Evolutionary conservation across 208 protist species (phyloP).

Genomic region (Strigomonas culicis): DNA sequence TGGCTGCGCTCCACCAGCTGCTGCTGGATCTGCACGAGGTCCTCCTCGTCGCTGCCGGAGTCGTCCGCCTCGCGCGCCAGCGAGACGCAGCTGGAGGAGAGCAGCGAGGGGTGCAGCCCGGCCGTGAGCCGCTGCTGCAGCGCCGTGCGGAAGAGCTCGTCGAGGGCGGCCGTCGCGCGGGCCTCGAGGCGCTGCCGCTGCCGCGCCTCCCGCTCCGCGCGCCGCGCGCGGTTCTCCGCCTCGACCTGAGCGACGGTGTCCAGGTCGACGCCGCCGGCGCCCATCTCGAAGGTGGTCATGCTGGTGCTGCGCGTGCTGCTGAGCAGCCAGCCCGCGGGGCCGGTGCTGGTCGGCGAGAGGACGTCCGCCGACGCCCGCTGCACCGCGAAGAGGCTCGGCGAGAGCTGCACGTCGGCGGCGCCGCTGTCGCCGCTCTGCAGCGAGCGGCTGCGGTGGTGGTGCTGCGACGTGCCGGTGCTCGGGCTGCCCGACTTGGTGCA

Average conservation of each 20-base stretch:
- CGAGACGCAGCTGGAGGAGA: neutral
- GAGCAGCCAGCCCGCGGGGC: too few species aligned
- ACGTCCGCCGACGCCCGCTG: too few species aligned
- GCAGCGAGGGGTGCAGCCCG: slow-evolving; percentile 3
- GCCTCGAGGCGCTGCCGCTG: slow-evolving; percentile 40
- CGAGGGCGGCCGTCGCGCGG: slow-evolving; percentile 33
- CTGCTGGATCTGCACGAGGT: neutral
- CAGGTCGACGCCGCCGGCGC: neutral
- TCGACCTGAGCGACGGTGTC: neutral
- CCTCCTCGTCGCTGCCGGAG: slow-evolving; percentile 1
- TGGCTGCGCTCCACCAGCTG: neutral
- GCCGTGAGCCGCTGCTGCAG: neutral
- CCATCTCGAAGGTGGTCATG: too few species aligned
- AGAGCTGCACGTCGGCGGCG: too few species aligned
- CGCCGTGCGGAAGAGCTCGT: slow-evolving; percentile 4
- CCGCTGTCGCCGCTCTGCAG: too few species aligned
- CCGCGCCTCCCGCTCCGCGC: slow-evolving; percentile 25
- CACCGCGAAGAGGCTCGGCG: too few species aligned
- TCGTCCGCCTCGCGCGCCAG: neutral
- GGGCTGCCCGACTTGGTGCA: too few species aligned
- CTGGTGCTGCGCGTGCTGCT: too few species aligned
- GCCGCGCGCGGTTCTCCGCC: neutral
- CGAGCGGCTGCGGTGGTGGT: too few species aligned
- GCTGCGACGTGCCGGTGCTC: too few species aligned
- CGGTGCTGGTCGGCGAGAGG: too few species aligned